Evolutionary conservation across 345 rosid species (phyloP).

Genomic region (Heritiera fomes): DNA sequence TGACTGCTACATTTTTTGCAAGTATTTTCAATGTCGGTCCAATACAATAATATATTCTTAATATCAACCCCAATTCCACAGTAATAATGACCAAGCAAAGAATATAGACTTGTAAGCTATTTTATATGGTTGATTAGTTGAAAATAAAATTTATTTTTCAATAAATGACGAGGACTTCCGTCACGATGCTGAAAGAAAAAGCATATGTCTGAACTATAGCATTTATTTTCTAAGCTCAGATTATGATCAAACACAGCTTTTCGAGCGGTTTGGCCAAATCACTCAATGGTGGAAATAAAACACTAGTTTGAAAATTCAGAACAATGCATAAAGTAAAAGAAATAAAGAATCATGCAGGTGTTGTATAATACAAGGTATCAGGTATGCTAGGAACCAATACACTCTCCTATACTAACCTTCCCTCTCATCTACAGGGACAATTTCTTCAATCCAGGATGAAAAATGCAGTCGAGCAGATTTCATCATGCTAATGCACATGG

Average conservation of each 20-base stretch:
- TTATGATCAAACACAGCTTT: background rate
- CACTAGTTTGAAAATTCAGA: background rate
- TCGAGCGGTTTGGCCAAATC: background rate
- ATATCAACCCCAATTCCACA: too few species aligned
- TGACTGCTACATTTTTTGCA: too few species aligned
- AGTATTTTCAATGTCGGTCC: too few species aligned
- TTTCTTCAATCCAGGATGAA: background rate
- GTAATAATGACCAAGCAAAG: background rate
- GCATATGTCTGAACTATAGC: background rate
- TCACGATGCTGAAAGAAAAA: background rate
- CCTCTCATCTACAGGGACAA: background rate
- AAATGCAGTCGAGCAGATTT: background rate
- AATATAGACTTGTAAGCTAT: background rate
- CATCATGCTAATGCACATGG: slow-evolving; percentile 1
- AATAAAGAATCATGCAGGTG: slow-evolving; percentile 2
- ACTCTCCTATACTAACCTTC: slow-evolving; percentile 3
- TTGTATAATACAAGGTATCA: slow-evolving; percentile 19
- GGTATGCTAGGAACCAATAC: slow-evolving; percentile 14
- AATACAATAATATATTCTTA: too few species aligned
- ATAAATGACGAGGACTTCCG: background rate
- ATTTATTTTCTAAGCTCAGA: too few species aligned
- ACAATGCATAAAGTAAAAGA: background rate
- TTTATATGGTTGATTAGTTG: background rate
- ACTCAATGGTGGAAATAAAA: background rate
- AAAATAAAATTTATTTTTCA: background rate